A percentile compares a stretch with the other conserved stretches of the same genome.
Evolutionary conservation across 2,329 filamentous ascomycete genomes (phyloP).

Genomic region (Sclerotinia nivalis): DNA sequence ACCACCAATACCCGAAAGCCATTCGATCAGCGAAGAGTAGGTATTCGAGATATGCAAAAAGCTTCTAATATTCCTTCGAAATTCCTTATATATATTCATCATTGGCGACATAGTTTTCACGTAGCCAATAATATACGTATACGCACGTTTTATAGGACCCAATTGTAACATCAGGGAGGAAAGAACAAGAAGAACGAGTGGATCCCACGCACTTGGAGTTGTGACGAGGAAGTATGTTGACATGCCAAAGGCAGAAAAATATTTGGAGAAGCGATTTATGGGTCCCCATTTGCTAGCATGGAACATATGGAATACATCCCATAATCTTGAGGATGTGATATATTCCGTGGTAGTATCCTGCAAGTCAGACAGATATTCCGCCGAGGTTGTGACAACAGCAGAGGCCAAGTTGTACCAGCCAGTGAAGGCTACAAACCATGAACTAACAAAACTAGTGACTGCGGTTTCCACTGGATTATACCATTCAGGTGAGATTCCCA

Average conservation of each 20-base stretch:
- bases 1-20: background rate
- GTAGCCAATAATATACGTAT: background rate
- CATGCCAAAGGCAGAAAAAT: background rate
- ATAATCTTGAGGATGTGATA: background rate
- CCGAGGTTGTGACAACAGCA: background rate
- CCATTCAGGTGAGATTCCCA: background rate
- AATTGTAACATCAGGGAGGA: too few relatives aligned
- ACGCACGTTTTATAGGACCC: background rate
- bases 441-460: background rate
- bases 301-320: background rate
- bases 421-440: background rate
- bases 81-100: background rate
- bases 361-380: background rate
- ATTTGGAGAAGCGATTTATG: background rate
- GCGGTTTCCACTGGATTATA: background rate
- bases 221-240: too few relatives aligned
- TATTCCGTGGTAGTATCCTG: background rate
- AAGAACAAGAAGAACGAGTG: background rate
- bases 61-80: background rate
- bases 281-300: background rate
- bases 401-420: too few relatives aligned
- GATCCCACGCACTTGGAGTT: background rate
- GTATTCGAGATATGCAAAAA: background rate
- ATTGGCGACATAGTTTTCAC: background rate
- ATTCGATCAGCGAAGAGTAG: background rate